These are phyloP conservation scores for Dillenia turbinata DNA, from an alignment of 164 flowering plant species.

Conservation along the genomic window DNA sequence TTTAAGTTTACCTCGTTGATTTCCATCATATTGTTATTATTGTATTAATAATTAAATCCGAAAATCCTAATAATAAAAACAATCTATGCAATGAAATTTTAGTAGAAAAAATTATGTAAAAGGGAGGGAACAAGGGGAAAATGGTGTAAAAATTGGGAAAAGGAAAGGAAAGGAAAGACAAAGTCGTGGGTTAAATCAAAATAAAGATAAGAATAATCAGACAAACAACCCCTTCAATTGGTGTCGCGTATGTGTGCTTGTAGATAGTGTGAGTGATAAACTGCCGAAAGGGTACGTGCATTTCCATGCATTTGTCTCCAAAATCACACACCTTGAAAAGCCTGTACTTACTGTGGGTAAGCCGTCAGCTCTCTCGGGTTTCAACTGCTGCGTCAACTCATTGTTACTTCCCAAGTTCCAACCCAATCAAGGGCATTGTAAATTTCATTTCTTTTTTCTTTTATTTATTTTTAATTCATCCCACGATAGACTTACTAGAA, in stretches of 20 bases:
- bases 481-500: no score
- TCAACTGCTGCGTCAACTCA: no score
- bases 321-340: conserved; percentile 6
- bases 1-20: no score
- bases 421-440: no score
- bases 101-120: not conserved
- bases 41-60: not conserved
- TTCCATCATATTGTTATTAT: no score
- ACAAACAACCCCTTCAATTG: conserved; percentile 13
- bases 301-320: conserved; percentile 37
- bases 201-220: not conserved
- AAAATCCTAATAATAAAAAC: not conserved
- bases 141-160: not conserved
- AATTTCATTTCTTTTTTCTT: no score
- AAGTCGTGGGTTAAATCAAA: conserved; percentile 35
- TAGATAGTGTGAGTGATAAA: conserved; percentile 20
- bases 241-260: conserved; percentile 25
- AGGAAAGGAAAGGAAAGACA: conserved; percentile 19
- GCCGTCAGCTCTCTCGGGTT: no score
- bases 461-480: no score
- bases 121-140: not conserved
- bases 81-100: not conserved
- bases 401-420: no score
- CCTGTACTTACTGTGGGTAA: not conserved
- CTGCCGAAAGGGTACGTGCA: conserved; percentile 23